Evolutionary conservation across 225 moss, liverwort and hornwort genomes (phyloP), one percentile per base, ranked within the genome.

Genomic region (Bryum argenteum): DNA sequence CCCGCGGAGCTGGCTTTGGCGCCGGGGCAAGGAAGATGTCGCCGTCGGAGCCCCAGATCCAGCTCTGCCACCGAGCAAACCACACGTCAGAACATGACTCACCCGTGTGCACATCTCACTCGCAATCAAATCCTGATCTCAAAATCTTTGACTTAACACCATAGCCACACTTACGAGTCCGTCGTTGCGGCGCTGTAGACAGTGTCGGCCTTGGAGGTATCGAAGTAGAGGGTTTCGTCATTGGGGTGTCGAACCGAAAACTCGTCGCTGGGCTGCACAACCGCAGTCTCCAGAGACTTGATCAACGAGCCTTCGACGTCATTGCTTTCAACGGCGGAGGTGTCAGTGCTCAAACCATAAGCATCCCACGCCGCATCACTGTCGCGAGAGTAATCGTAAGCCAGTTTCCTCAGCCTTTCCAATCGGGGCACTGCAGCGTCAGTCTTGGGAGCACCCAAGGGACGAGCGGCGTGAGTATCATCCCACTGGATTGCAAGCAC

Each of bases 181-280:
- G 24, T 23, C 6, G 42, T 44, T 4, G 65, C 48, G 52, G 73
- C 81, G 63, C 42, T 77, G 63, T 77, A 72, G n/a, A 77, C 23
- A 12, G 22, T 69, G n/a, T 43, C 58, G 33, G 73, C 65, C 15
- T 14, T 21, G 21, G 77, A 58, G 3, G 81, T 73, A 21, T 77
- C 77, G 69, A 77, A 73, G 77, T 59, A 81, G 43, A 69, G 63
- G 50, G 77, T 72, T 52, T 68, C 71, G 8, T 48, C 61, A 11
- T 73, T 64, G n/a, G 78, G 55, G 47, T 74, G 65, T 17, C n/a
- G 63, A 41, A 15, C n/a, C n/a, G n/a, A n/a, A n/a, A n/a, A n/a
- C n/a, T n/a, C n/a, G n/a, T n/a, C n/a, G n/a, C 54, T 9, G 51
- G n/a, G n/a, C n/a, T n/a, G n/a, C n/a, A n/a, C n/a, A n/a, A n/a